phyloP scores from a whole-genome alignment of 2,329 filamentous ascomycete species.

The Cercospora zeina region DNA sequence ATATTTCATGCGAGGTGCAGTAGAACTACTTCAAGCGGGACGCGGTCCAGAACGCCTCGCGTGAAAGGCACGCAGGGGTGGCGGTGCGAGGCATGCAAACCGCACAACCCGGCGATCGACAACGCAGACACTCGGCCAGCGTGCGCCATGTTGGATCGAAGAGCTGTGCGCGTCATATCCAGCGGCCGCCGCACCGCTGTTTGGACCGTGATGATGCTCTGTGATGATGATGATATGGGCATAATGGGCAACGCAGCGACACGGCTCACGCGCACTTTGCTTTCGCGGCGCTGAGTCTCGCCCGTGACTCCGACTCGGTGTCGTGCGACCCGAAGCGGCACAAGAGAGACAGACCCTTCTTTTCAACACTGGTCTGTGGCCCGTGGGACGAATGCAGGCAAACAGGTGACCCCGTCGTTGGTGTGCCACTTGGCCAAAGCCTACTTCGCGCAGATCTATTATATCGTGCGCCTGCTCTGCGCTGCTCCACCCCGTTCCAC shows the following conservation, averaged over 20 bases:
- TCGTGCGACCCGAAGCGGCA: slow-evolving; percentile 15
- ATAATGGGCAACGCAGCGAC: not conserved
- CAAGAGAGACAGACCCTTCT: not conserved
- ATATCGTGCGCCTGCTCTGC: slow-evolving; percentile 10
- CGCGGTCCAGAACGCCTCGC: slow-evolving; percentile 5
- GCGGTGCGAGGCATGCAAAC: not conserved
- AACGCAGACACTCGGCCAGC: slow-evolving; percentile 12
- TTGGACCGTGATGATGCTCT: no score
- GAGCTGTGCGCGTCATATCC: not conserved
- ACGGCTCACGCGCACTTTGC: not conserved
- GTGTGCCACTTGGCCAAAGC: slow-evolving; percentile 10
- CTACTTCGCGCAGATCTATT: slow-evolving; percentile 11
- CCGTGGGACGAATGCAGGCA: slow-evolving; percentile 2
- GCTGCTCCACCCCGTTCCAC: not conserved
- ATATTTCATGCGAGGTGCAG: not conserved
- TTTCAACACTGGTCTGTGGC: slow-evolving; percentile 6
- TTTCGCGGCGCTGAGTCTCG: not conserved
- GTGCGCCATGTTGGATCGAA: slow-evolving; percentile 8
- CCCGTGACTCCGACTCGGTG: slow-evolving; percentile 10
- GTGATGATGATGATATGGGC: no score
- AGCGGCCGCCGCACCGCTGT: not conserved
- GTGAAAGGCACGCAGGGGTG: no score
- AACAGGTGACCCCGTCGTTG: slow-evolving; percentile 8
- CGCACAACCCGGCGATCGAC: slow-evolving; percentile 17
- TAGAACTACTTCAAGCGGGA: not conserved